Evolutionary conservation across 768 basidiomycete genomes (phyloP), one percentile per base, ranked within the genome.

Genomic region (Hydnomerulius pinastri): DNA sequence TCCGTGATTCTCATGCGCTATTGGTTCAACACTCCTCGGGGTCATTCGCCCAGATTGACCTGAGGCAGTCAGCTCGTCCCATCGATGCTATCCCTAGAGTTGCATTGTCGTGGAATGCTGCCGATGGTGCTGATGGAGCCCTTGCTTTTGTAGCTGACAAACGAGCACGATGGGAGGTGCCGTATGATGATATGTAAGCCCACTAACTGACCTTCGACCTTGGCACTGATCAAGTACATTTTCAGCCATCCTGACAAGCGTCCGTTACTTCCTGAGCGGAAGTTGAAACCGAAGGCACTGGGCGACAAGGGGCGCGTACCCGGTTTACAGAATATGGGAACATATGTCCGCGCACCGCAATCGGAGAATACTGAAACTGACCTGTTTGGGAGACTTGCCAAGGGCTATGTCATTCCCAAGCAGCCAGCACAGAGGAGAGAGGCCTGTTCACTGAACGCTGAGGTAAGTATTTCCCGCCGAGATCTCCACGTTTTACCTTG

Each of bases 141-240:
- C 63, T 93, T 37, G 72, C 83, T 6, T 92, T 92, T 56, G 82
- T 86, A 10, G 65, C 79, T 2, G 87, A 87, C 45, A 70, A 67
- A n/a, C 71, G 69, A 35, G 54, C 60, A 5, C 63, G 63, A 32
- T 84, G 80, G 76, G 87, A 91, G 58, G 63, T 85, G 2, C 91
- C 91, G 2, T 92, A 87, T 51, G 91, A 93, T 55, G 91, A 93
- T 59, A 59, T 85, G 90, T 90, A 59, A 46, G 83, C 69, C 13
- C 11, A n/a, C 13, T 10, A n/a, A n/a, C n/a, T n/a, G n/a, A n/a
- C n/a, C n/a, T n/a, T n/a, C n/a, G n/a, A n/a, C n/a, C n/a, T n/a
- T n/a, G n/a, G n/a, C n/a, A n/a, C n/a, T n/a, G n/a, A n/a, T n/a
- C n/a, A n/a, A n/a, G n/a, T n/a, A n/a, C n/a, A n/a, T n/a, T n/a